These are phyloP conservation scores for Cladobotryum mycophilum DNA, from an alignment of 2,329 filamentous ascomycete genomes.

Conservation along the genomic window DNA sequence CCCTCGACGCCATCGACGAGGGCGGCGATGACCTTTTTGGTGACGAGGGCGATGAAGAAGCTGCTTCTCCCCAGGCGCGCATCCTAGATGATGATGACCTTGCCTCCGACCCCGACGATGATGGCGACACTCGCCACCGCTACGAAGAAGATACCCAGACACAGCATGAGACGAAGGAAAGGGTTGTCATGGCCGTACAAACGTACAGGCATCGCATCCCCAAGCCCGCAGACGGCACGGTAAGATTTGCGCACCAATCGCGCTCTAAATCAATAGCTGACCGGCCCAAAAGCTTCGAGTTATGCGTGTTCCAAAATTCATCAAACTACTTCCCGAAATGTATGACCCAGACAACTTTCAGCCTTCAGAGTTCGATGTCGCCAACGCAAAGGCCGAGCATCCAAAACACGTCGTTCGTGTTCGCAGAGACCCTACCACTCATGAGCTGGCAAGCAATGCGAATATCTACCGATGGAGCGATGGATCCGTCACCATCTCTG, in stretches of 20 bases:
- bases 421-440: conserved; percentile 59
- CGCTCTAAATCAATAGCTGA: background rate
- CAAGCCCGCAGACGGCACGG: conserved; percentile 63
- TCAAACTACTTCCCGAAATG: conserved; percentile 61
- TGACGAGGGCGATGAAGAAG: conserved; percentile 54
- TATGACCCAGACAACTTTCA: conserved; percentile 63
- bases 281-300: conserved; percentile 54
- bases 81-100: conserved; percentile 57
- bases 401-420: conserved; percentile 63
- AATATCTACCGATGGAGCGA: conserved; percentile 73
- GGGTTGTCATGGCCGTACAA: conserved; percentile 56
- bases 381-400: conserved; percentile 47
- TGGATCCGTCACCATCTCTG: conserved; percentile 67
- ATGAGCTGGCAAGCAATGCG: conserved; percentile 66
- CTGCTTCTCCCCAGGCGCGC: conserved; percentile 53
- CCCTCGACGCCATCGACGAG: conserved; percentile 46
- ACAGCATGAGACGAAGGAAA: conserved; percentile 43
- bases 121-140: conserved; percentile 33
- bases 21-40: conserved; percentile 58
- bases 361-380: conserved; percentile 48
- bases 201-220: conserved; percentile 65
- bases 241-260: conserved; percentile 33
- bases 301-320: conserved; percentile 65
- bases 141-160: conserved; percentile 42
- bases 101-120: conserved; percentile 42